Percentiles rank a stretch among this genome's conserved stretches.
phyloP scores from a whole-genome alignment of 129 eudicot species.

The Ambrosia trifida region DNA sequence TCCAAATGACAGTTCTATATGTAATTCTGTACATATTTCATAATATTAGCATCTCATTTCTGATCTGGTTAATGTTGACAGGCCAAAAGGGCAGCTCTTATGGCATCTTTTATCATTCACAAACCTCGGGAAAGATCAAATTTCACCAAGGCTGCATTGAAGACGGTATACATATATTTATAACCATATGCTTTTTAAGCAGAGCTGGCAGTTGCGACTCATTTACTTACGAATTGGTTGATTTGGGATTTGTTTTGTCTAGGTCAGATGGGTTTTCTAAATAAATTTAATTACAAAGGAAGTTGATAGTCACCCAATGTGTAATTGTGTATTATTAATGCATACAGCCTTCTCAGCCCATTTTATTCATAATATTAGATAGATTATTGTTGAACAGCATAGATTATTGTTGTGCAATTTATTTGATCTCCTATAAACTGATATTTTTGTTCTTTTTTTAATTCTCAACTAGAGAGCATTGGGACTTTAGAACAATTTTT shows the following conservation, averaged over 20 bases:
- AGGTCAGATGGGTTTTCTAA: neutral
- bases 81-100: slow-evolving; percentile 77
- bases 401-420: no score
- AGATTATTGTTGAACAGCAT: neutral
- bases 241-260: neutral
- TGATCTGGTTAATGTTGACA: slow-evolving; percentile 40
- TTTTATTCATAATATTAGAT: neutral
- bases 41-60: slow-evolving; percentile 1
- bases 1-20: neutral
- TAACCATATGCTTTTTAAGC: neutral
- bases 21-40: neutral
- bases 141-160: slow-evolving; percentile 77
- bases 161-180: slow-evolving; percentile 53
- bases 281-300: neutral
- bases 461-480: slow-evolving; percentile 82
- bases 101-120: slow-evolving; percentile 91
- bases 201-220: neutral
- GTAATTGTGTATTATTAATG: neutral
- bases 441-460: slow-evolving; percentile 18
- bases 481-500: slow-evolving; percentile 79
- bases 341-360: neutral
- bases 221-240: neutral
- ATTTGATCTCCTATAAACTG: neutral
- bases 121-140: slow-evolving; percentile 74
- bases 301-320: neutral